These are phyloP conservation scores for Linum tenue DNA, from an alignment of 345 rosid species.

Conservation along the genomic window DNA sequence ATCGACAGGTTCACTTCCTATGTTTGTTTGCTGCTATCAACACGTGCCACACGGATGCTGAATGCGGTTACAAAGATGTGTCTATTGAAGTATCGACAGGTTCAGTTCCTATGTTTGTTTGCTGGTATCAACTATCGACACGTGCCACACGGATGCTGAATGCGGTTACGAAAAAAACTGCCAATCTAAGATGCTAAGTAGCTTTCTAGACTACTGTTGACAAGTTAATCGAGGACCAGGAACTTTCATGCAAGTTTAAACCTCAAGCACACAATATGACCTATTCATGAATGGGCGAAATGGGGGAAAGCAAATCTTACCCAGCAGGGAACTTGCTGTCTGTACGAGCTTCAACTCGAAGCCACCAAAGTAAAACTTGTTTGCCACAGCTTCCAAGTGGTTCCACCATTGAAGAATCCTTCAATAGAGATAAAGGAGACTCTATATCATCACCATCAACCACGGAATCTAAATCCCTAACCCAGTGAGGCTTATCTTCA, in stretches of 20 bases:
- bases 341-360: conserved; percentile 96
- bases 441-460: conserved; percentile 44
- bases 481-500: conserved; percentile 64
- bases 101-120: background rate
- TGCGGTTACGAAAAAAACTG: no score
- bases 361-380: conserved; percentile 95
- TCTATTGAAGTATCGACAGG: background rate
- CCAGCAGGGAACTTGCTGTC: conserved; percentile 97
- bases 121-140: background rate
- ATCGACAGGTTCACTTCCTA: background rate
- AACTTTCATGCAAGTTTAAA: background rate
- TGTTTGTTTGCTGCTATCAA: background rate
- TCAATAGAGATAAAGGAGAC: conserved; percentile 69
- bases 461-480: conserved; percentile 49
- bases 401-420: conserved; percentile 64
- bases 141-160: no score
- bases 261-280: background rate
- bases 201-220: background rate
- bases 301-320: conserved; percentile 29
- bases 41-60: background rate
- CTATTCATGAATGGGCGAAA: background rate
- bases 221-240: background rate
- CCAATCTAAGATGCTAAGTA: background rate
- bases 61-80: background rate
- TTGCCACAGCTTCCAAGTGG: conserved; percentile 94